phyloP scores from a whole-genome alignment of 371 early-diverging fungal genomes.

The Mortierella sp. region DNA sequence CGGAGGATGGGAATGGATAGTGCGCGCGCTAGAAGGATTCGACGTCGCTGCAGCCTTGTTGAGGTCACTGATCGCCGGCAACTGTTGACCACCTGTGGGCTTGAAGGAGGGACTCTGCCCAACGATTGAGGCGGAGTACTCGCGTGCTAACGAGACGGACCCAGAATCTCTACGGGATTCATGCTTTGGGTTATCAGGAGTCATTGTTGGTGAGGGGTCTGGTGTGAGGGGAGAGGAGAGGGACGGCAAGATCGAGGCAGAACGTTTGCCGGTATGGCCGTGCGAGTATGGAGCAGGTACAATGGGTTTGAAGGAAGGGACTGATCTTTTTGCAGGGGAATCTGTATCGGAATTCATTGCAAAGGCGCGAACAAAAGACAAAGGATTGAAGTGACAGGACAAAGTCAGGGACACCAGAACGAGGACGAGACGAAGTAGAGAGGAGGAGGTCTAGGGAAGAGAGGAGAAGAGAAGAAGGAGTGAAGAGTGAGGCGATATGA shows the following conservation, averaged over 20 bases:
- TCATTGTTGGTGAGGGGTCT: constrained; percentile 42
- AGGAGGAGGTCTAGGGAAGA: neutral
- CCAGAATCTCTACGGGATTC: constrained; percentile 15
- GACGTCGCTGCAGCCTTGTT: constrained; percentile 16
- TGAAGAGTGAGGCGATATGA: neutral
- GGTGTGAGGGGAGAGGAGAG: constrained; percentile 16
- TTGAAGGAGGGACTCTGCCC: constrained; percentile 4
- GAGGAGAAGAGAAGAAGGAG: neutral
- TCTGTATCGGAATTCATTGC: constrained; percentile 21
- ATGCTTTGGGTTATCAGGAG: constrained; percentile 37
- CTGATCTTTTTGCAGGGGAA: constrained; percentile 21
- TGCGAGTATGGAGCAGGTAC: constrained; percentile 36
- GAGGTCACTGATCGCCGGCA: constrained; percentile 28
- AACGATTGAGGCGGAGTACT: neutral
- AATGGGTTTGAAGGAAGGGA: constrained; percentile 29
- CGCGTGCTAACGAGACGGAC: neutral
- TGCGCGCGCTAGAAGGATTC: constrained; percentile 14
- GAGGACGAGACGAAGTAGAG: constrained; percentile 2
- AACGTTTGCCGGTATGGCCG: constrained; percentile 1
- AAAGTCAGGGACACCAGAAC: neutral
- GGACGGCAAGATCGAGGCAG: constrained; percentile 7
- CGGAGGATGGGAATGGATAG: constrained; percentile 30
- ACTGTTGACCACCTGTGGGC: constrained; percentile 8
- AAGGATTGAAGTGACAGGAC: neutral
- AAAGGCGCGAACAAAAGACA: neutral